phyloP scores from a whole-genome alignment of 2,329 filamentous ascomycete species.

The Diaporthe caulivora region DNA sequence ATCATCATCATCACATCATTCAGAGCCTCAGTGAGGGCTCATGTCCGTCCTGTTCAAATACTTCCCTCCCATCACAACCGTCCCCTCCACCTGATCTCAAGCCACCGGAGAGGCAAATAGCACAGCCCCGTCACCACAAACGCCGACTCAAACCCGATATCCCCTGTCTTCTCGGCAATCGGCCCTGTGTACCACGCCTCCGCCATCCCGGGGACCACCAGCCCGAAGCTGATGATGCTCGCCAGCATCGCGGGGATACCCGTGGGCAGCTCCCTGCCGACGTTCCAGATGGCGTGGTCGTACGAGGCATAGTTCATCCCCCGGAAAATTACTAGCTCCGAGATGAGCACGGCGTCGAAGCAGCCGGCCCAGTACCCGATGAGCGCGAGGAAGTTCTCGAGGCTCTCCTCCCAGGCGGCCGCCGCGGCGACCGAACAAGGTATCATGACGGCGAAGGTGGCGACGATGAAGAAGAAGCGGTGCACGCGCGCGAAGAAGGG shows the following conservation, averaged over 20 bases:
- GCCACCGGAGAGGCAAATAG: slow-evolving; percentile 61
- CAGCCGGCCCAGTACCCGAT: slow-evolving; percentile 71
- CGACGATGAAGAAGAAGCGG: slow-evolving; percentile 68
- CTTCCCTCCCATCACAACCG: slow-evolving; percentile 24
- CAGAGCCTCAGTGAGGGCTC: background rate
- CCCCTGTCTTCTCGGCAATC: slow-evolving; percentile 70
- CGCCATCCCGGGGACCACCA: slow-evolving; percentile 71
- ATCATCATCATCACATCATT: slow-evolving; percentile 13
- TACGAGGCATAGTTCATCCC: slow-evolving; percentile 57
- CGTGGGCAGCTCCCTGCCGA: slow-evolving; percentile 57
- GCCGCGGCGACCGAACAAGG: slow-evolving; percentile 69
- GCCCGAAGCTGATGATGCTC: slow-evolving; percentile 58
- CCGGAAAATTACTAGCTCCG: slow-evolving; percentile 64
- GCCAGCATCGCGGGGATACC: slow-evolving; percentile 62
- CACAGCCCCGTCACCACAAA: slow-evolving; percentile 63
- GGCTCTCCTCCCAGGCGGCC: slow-evolving; percentile 66
- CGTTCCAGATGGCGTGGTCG: slow-evolving; percentile 62
- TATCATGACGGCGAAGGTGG: slow-evolving; percentile 71
- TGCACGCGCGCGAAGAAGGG: slow-evolving; percentile 68
- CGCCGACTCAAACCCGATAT: slow-evolving; percentile 76
- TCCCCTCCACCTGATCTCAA: slow-evolving; percentile 54
- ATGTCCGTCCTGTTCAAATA: background rate
- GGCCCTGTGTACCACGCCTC: slow-evolving; percentile 73
- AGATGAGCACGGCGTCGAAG: slow-evolving; percentile 63
- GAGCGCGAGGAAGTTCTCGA: slow-evolving; percentile 68